These are phyloP conservation scores for Apiosordaria backusii DNA, from an alignment of 495 filamentous ascomycete species.

Conservation along the genomic window DNA sequence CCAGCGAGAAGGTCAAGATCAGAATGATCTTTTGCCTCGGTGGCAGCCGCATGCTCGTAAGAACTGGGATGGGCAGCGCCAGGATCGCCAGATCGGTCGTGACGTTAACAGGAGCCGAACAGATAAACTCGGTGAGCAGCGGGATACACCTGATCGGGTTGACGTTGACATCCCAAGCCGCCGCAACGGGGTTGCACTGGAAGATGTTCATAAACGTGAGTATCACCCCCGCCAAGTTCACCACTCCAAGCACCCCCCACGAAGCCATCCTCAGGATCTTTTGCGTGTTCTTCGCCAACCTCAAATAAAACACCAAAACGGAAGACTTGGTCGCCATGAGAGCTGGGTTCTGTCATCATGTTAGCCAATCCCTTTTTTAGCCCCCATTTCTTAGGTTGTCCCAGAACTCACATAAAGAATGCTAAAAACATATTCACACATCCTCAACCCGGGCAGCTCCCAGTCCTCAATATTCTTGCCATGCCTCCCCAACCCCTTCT, in stretches of 20 bases:
- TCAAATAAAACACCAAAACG: slow-evolving; percentile 85
- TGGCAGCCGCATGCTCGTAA: slow-evolving; percentile 80
- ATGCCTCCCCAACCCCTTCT: slow-evolving; percentile 73
- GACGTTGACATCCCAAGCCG: slow-evolving; percentile 52
- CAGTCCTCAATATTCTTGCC: slow-evolving; percentile 55
- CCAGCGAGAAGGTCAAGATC: slow-evolving; percentile 75
- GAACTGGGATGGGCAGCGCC: slow-evolving; percentile 79
- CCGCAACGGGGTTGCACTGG: slow-evolving; percentile 73
- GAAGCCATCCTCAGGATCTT: slow-evolving; percentile 64
- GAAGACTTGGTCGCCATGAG: slow-evolving; percentile 86
- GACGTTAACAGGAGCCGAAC: slow-evolving; percentile 78
- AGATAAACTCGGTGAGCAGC: slow-evolving; percentile 77
- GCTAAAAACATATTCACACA: slow-evolving; percentile 76
- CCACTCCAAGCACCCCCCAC: slow-evolving; percentile 65
- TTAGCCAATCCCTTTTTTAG: not conserved
- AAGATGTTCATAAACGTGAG: slow-evolving; percentile 85
- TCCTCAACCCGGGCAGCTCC: slow-evolving; percentile 52
- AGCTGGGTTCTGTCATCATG: slow-evolving; percentile 66
- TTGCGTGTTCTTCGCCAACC: slow-evolving; percentile 69
- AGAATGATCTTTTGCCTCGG: slow-evolving; percentile 80
- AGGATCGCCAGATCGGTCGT: slow-evolving; percentile 80
- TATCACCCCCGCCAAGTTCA: slow-evolving; percentile 72
- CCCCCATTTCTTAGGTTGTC: no score
- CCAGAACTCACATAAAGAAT: slow-evolving; percentile 67
- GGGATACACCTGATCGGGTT: slow-evolving; percentile 58